Base-by-base conservation (phyloP, 768 basidiomycete species). In the Leccinum variicolor region DNA sequence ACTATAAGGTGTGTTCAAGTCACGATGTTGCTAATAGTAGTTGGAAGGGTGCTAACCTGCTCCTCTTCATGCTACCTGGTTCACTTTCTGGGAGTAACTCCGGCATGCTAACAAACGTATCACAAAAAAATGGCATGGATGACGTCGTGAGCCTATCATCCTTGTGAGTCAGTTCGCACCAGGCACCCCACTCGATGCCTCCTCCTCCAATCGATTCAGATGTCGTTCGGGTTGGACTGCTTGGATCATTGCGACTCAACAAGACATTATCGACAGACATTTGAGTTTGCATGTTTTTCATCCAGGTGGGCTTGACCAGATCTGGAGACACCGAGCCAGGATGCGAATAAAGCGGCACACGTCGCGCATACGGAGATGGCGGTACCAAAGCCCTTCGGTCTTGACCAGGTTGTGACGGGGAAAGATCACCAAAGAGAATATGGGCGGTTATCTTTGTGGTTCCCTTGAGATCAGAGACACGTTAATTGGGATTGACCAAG, bases 111-210 rank as follows among this genome's bases (percentile, higher is more conserved):
- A 69, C 19, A 62, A 82, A 81, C 1, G 79, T 72, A 57, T 89
- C 87, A 23, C 75, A 84, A 50, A 87, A 74, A 69, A 86, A 83
- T 5, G 82, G 78, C 21, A 87, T 65, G 14, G 77, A 74, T 3
- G 84, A 68, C 2, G 73, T 75, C 14, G 76, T 82, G 47, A 87
- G 74, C 33, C 57, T 69, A 58, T 83, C 83, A 29, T 76, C 78
- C 9, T 61, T 64, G 50, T 85, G 78, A 51, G 77, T 71, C 21
- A 84, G 71, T 48, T 72, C 62, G 13, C 23, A 60, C 83, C 85
- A 87, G 11, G 79, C 77, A 14, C 81, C 86, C 80, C 81, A 85
- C 63, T 82, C 79, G 4, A 77, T 58, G 2, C 84, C 83, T 0
- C 78, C 81, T 7, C 82, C 82, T 26, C 84, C 84, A 14, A 83